Evolutionary conservation across 2,329 filamentous ascomycete genomes (phyloP), one percentile per base, ranked within the genome.

Genomic region (Alternaria viburni): DNA sequence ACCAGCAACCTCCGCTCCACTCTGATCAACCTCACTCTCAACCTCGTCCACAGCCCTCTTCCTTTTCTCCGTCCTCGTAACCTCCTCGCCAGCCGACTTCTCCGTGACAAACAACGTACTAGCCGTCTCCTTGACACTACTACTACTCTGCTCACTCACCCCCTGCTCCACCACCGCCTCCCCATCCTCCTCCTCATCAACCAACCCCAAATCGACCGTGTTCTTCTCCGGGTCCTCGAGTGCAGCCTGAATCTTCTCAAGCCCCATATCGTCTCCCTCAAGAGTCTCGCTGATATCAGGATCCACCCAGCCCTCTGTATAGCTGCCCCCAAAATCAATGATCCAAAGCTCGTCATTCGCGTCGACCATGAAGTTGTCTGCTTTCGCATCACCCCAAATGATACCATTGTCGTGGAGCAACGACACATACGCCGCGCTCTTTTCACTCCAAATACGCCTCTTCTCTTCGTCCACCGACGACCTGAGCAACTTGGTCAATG

Each of bases 251-350:
- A 71, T 61, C 54, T 69, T 69, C 43, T 68, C 58, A 28, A 74
- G 30, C 1, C 72, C 79, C 68, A 78, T 74, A 56, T 76, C 60
- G 49, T 82, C 81, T 13, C 81, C 80, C 60, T 80, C 73, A 19
- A 73, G 52, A n/a, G 77, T 81, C 44, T 78, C 77, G 23, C 70
- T 70, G 43, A 80, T 69, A 44, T 81, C 76, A 43, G 77, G 64
- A 60, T 81, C 78, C 7, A 82, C 77, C 80, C 80, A 82, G 13
- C 80, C 79, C n/a, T 78, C 61, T 4, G 80, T 81, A 57, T 76
- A 80, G 41, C 80, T 77, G 28, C 79, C 80, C 1, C 77, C 79
- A 62, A 83, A 81, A 67, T 80, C 79, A 59, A 81, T 79, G 17
- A 83, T 73, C 79, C 76, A 81, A 44, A 77, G 74, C 41, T 73